Evolutionary conservation across 345 rosid species (phyloP).

Genomic region (Euclidium syriacum): DNA sequence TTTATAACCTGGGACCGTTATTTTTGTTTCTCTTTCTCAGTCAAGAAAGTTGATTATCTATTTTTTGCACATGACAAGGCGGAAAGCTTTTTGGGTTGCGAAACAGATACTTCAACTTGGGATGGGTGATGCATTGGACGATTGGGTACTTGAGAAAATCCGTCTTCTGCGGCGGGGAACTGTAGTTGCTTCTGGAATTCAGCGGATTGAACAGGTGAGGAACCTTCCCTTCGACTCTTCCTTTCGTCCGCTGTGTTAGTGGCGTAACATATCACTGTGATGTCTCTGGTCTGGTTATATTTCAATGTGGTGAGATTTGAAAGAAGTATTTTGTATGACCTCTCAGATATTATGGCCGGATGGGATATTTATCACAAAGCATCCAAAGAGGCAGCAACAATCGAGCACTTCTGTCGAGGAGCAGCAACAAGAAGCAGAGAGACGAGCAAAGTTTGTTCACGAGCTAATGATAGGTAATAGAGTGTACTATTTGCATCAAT

Average conservation of each 20-base stretch:
- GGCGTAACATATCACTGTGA: not conserved
- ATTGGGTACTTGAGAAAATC: slow-evolving; percentile 95
- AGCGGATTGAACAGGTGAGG: slow-evolving; percentile 81
- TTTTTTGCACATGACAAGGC: slow-evolving; percentile 44
- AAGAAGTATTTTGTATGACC: not conserved
- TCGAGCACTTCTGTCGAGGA: slow-evolving; percentile 47
- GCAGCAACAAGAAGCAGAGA: slow-evolving; percentile 61
- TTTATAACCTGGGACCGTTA: not conserved
- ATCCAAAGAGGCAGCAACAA: slow-evolving; percentile 65
- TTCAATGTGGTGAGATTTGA: not conserved
- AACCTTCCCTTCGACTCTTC: not conserved
- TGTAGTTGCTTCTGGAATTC: slow-evolving; percentile 84
- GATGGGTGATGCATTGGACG: slow-evolving; percentile 99
- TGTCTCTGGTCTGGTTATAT: not conserved
- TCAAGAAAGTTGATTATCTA: slow-evolving; percentile 1
- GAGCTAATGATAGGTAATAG: slow-evolving; percentile 88
- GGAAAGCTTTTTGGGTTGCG: slow-evolving; percentile 98
- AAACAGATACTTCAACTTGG: slow-evolving; percentile 96
- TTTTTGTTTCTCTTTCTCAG: not conserved
- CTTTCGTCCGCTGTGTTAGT: not conserved
- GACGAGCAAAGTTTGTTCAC: slow-evolving; percentile 84
- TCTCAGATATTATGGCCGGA: slow-evolving; percentile 97
- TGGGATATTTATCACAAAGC: slow-evolving; percentile 93
- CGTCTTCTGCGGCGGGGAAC: slow-evolving; percentile 76
- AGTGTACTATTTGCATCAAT: not conserved